Percentiles rank a stretch among this genome's conserved stretches.
Conservation (phyloP, 441 rosid genomes). For the Raphanus hybrid region DNA sequence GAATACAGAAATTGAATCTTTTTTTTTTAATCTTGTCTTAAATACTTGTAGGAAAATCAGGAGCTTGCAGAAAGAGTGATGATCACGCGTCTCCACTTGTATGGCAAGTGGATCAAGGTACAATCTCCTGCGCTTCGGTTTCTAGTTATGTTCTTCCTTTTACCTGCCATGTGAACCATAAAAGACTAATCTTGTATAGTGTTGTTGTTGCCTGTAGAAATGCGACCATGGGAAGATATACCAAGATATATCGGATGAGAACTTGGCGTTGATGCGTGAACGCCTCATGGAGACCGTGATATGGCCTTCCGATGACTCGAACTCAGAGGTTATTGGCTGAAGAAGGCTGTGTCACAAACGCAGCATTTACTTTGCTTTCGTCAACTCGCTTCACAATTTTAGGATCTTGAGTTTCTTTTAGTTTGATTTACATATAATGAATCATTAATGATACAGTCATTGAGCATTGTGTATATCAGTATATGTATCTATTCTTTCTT, state of each 20-base stretch:
- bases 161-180: not conserved
- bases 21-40: not conserved
- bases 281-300: slow-evolving; percentile 87
- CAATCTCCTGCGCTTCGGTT: not conserved
- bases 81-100: slow-evolving; percentile 92
- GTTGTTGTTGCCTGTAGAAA: slow-evolving; percentile 53
- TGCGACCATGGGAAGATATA: slow-evolving; percentile 92
- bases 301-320: slow-evolving; percentile 95
- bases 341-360: not conserved
- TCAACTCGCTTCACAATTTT: slow-evolving; percentile 4
- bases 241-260: slow-evolving; percentile 86
- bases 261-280: slow-evolving; percentile 94
- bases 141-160: not conserved
- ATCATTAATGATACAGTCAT: not conserved
- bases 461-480: not conserved
- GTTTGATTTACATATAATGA: slow-evolving; percentile 24
- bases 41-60: slow-evolving; percentile 71
- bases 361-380: not conserved
- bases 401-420: slow-evolving; percentile 24
- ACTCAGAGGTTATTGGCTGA: slow-evolving; percentile 72
- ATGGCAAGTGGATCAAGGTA: slow-evolving; percentile 98
- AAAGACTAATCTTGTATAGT: not conserved
- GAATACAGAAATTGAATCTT: not conserved
- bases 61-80: slow-evolving; percentile 97
- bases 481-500: too few relatives aligned